Base-by-base conservation (phyloP, 164 flowering plant genomes). In the Annona cherimola region DNA sequence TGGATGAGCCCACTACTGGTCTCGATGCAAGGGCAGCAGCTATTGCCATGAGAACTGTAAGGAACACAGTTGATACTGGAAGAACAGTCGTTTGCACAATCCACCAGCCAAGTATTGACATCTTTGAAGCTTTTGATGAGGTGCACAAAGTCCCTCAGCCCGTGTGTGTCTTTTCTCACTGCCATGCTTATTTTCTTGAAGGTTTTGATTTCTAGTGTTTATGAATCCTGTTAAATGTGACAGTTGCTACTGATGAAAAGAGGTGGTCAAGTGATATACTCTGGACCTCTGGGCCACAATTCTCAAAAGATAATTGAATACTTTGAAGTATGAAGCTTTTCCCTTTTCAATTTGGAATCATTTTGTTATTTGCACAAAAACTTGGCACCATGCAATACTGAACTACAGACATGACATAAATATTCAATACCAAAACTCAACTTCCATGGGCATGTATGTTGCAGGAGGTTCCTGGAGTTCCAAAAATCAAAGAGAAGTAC, bases 11-110 rank as follows among this genome's bases (percentile, higher is more conserved):
- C 16, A 96, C 99, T 55, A 93, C 99, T 0, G 99, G 99, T 18
- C 93, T 96, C 69, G 99, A 96, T 81, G 99, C 99, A 45, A 85
- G 99, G 74, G 98, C 99, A 7, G 99, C 99, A 50, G 99, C 99
- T 54, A 96, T 96, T 78, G 99, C 93, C 42, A 96, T 96, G 99
- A 89, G 98, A 74, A 83, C 98, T 14, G 99, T 93, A 57, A 87
- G 99, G 70, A 96, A 92, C 89, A 96, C 99, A 0, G 99, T 96
- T 26, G 97, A 96, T 71, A 96, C 99, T 14, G 99, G 99, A 65
- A 82, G 98, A 80, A 96, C 99, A 43, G 98, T 95, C 63, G 99
- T 93, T 55, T 96, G 98, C 84, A 96, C 99, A 57, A 96, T 96
- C 70, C 99, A 96, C 77, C 99, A 96, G 68, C 99, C 99, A 60